phyloP scores from a whole-genome alignment of 192 early-diverging fungal genomes.

The Entrophospora sp. region DNA sequence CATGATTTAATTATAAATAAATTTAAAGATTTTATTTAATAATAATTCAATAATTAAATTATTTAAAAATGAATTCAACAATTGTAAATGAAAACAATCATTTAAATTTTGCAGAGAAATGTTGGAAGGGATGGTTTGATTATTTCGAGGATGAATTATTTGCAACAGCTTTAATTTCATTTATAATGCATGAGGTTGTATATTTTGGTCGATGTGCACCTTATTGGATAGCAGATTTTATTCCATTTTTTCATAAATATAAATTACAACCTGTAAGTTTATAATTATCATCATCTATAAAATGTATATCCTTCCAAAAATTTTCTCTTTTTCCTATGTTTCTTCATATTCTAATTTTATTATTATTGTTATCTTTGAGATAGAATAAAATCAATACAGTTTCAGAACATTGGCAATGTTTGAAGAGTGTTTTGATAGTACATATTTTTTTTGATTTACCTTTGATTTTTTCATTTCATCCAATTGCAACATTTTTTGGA shows the following conservation, averaged over 20 bases:
- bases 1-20: no score
- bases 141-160: constrained; percentile 50
- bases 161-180: constrained; percentile 64
- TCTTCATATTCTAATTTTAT: not conserved
- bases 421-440: constrained; percentile 58
- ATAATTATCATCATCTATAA: not conserved
- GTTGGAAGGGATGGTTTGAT: constrained; percentile 6
- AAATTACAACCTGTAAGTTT: constrained; percentile 71
- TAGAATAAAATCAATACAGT: constrained; percentile 56
- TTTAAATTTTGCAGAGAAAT: constrained; percentile 18
- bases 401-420: constrained; percentile 64
- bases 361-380: not conserved
- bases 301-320: not conserved
- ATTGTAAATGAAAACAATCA: no score
- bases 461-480: constrained; percentile 83
- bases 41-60: no score
- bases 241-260: constrained; percentile 80
- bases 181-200: constrained; percentile 83
- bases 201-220: constrained; percentile 92
- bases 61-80: no score
- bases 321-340: not conserved
- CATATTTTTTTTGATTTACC: constrained; percentile 82
- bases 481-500: constrained; percentile 70
- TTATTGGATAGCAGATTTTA: constrained; percentile 73
- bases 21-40: no score